Base-by-base conservation (phyloP, 345 rosid species). In the Eucalyptus albens region DNA sequence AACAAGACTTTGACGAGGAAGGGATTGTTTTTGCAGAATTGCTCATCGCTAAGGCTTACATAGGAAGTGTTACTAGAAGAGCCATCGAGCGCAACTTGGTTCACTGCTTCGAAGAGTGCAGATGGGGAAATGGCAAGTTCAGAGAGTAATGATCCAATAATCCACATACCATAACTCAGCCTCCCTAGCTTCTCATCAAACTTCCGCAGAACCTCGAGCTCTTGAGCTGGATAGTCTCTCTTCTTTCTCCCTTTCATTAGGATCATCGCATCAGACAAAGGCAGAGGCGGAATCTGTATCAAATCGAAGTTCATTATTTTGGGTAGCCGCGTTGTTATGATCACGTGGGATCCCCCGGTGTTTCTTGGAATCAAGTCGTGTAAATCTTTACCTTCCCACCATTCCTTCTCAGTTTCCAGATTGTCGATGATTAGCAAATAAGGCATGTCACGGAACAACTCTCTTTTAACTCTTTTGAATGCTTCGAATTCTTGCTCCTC, bases 351-450 rank as follows among this genome's bases (percentile, higher is more conserved):
- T 45, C 97, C 99, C 60, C 95, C 98, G 1, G 98, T 94, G 93
- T 95, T 96, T 88, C 95, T 94, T 17, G 99, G 99, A 92, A 96
- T 96, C 91, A 97, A 91, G 92, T 96, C 99, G 87, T 94, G 95
- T n/a, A 97, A 56, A 92, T 95, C 96, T 89, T 96, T 96, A 86
- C 98, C 99, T 92, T 97, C 99, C 98, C 99, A 96, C 99, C 98
- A 96, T 88, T 97, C 98, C 45, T 91, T 94, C 88, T 97, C 99
- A 24, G 92, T 95, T 94, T 97, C 99, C 50, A 96, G 98, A 91
- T 96, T 96, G 93, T 97, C 99, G 40, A 97, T 95, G 92, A 97
- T 95, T 91, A 96, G 91, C 37, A 96, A 92, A 86, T 96, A 96
- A 72, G 99, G 99, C 96, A 95, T 94, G 92, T 97, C 99, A 19